Percentiles rank a stretch among this genome's conserved stretches.
Evolutionary conservation across 306 rosid species (phyloP).

Genomic region (Glycine latifolia): DNA sequence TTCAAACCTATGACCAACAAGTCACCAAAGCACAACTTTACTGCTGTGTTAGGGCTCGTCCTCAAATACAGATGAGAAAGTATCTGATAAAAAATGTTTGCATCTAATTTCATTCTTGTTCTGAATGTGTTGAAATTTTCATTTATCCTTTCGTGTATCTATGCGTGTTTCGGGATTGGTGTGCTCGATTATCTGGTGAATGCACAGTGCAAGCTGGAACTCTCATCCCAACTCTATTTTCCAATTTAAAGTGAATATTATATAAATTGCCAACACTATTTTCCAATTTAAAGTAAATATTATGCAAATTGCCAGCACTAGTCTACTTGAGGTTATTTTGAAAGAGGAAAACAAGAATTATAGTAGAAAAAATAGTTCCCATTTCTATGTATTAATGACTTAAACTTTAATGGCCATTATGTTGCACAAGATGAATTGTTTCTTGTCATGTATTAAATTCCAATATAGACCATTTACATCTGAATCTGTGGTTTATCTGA

Average conservation of each 20-base stretch:
- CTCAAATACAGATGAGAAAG: neutral
- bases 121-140: neutral
- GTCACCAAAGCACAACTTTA: too few relatives aligned
- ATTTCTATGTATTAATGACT: neutral
- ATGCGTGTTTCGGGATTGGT: too few relatives aligned
- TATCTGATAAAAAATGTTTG: slow-evolving; percentile 3
- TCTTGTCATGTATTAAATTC: neutral
- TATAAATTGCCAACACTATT: neutral
- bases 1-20: too few relatives aligned
- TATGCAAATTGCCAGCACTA: neutral
- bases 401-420: neutral
- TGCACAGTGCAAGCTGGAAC: slow-evolving; percentile 24
- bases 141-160: too few relatives aligned
- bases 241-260: neutral
- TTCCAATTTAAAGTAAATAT: neutral
- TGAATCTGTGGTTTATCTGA: too few relatives aligned
- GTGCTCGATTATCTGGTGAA: neutral
- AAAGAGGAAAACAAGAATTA: neutral
- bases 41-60: too few relatives aligned
- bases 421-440: neutral
- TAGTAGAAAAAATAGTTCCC: neutral
- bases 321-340: neutral
- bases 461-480: neutral
- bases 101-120: slow-evolving; percentile 10
- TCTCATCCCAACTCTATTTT: slow-evolving; percentile 16